Conservation (phyloP, 305 asterid species). For the Ilex paraguariensis region DNA sequence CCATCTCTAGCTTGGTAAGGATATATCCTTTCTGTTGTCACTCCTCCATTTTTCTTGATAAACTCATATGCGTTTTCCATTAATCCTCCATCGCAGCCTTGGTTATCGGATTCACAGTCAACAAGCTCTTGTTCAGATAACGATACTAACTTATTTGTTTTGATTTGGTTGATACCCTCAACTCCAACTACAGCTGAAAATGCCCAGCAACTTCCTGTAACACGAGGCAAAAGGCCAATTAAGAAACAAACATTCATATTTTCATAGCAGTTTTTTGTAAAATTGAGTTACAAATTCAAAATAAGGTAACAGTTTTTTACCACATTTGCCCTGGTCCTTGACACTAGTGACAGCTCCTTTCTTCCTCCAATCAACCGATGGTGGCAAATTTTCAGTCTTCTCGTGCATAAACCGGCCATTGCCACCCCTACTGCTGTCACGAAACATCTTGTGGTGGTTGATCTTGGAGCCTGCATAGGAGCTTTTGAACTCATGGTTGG, state of each 20-base stretch:
- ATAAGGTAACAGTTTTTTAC: conserved; percentile 22
- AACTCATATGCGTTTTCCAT: conserved; percentile 77
- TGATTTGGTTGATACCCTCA: conserved; percentile 78
- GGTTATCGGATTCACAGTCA: conserved; percentile 68
- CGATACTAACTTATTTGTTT: conserved; percentile 56
- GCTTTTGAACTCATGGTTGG: conserved; percentile 60
- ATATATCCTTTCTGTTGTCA: conserved; percentile 55
- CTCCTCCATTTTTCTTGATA: conserved; percentile 64
- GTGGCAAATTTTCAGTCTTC: conserved; percentile 38
- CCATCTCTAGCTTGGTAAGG: conserved; percentile 65
- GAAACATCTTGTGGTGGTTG: conserved; percentile 53
- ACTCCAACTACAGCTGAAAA: conserved; percentile 85
- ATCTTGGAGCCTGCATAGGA: conserved; percentile 54
- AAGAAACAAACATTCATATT: too few relatives aligned
- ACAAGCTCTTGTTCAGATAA: conserved; percentile 89
- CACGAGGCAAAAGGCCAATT: not conserved
- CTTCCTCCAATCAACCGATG: conserved; percentile 76
- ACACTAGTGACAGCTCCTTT: conserved; percentile 65
- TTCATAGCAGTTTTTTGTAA: too few relatives aligned
- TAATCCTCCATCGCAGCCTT: conserved; percentile 87
- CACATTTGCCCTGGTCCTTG: conserved; percentile 85
- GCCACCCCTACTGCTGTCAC: conserved; percentile 26
- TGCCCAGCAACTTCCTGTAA: conserved; percentile 90
- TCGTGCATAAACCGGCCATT: conserved; percentile 56
- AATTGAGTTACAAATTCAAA: too few relatives aligned